Evolutionary conservation across 2,329 filamentous ascomycete genomes (phyloP).

Genomic region (Aquanectria penicillioides): DNA sequence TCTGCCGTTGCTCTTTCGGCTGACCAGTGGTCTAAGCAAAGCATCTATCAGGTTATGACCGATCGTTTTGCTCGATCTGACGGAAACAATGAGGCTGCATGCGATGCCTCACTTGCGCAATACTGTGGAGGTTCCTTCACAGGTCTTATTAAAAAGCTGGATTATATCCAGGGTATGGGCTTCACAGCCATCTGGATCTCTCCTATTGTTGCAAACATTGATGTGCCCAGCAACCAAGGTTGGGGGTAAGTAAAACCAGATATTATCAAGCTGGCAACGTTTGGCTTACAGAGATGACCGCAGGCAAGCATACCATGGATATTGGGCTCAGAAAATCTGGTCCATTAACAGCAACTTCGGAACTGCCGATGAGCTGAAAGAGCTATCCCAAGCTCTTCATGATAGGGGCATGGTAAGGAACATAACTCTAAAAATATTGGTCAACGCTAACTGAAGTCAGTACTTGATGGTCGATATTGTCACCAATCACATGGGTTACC

Average conservation of each 20-base stretch:
- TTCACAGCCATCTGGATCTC: slow-evolving; percentile 31
- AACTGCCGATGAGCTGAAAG: slow-evolving; percentile 24
- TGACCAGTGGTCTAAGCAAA: slow-evolving; percentile 25
- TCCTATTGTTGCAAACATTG: slow-evolving; percentile 27
- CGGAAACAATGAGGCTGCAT: slow-evolving; percentile 7
- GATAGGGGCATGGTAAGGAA: slow-evolving; percentile 22
- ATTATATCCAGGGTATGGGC: slow-evolving; percentile 31
- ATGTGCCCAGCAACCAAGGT: slow-evolving; percentile 7
- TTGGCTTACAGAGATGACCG: background rate
- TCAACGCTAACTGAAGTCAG: slow-evolving; percentile 5
- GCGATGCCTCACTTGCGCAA: slow-evolving; percentile 15
- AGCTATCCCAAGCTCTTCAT: slow-evolving; percentile 23
- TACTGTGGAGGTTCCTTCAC: slow-evolving; percentile 28
- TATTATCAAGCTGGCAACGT: background rate
- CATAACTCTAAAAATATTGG: too few species aligned
- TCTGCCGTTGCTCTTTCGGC: slow-evolving; percentile 14
- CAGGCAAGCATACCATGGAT: slow-evolving; percentile 29
- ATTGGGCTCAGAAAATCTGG: slow-evolving; percentile 29
- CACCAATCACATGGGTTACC: slow-evolving; percentile 29
- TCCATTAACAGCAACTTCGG: slow-evolving; percentile 25
- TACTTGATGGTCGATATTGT: slow-evolving; percentile 30
- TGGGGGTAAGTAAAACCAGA: slow-evolving; percentile 13
- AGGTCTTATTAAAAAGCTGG: slow-evolving; percentile 23
- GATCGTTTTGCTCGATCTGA: slow-evolving; percentile 28
- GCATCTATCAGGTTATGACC: slow-evolving; percentile 27